A percentile compares a stretch with the other conserved stretches of the same genome.
Evolutionary conservation across 2,329 filamentous ascomycete genomes (phyloP).

Genomic region (Pseudocercospora ulei): DNA sequence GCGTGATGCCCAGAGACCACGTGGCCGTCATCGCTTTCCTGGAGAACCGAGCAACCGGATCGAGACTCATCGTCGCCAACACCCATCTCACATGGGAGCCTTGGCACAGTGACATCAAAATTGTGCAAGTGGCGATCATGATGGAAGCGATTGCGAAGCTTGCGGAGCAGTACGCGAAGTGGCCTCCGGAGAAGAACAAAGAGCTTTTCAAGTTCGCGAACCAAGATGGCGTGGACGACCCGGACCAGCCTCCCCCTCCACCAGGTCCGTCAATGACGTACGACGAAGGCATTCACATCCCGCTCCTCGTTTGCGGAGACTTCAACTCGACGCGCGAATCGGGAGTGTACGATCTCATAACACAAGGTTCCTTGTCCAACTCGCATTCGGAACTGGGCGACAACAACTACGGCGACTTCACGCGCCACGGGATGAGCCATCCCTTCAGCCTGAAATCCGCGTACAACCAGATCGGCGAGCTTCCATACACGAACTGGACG

Average conservation of each 20-base stretch:
- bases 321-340: conserved; percentile 87
- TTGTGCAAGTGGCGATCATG: conserved; percentile 88
- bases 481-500: conserved; percentile 94
- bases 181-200: conserved; percentile 75
- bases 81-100: conserved; percentile 95
- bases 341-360: conserved; percentile 82
- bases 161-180: conserved; percentile 73
- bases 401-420: conserved; percentile 87
- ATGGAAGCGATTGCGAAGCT: conserved; percentile 85
- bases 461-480: conserved; percentile 73
- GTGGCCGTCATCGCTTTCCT: conserved; percentile 88
- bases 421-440: conserved; percentile 81
- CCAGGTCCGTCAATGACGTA: conserved; percentile 81
- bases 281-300: conserved; percentile 73
- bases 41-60: conserved; percentile 83
- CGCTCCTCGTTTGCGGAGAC: conserved; percentile 83
- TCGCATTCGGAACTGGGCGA: conserved; percentile 70
- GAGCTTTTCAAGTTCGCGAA: conserved; percentile 41
- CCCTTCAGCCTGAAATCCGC: conserved; percentile 88
- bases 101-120: conserved; percentile 81
- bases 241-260: conserved; percentile 38
- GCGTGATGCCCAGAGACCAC: conserved; percentile 96
- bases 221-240: conserved; percentile 43
- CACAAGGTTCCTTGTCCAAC: conserved; percentile 65
- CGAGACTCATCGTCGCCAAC: conserved; percentile 84